phyloP scores from a whole-genome alignment of 108 stramenopile species.

The Parmales sp. region DNA sequence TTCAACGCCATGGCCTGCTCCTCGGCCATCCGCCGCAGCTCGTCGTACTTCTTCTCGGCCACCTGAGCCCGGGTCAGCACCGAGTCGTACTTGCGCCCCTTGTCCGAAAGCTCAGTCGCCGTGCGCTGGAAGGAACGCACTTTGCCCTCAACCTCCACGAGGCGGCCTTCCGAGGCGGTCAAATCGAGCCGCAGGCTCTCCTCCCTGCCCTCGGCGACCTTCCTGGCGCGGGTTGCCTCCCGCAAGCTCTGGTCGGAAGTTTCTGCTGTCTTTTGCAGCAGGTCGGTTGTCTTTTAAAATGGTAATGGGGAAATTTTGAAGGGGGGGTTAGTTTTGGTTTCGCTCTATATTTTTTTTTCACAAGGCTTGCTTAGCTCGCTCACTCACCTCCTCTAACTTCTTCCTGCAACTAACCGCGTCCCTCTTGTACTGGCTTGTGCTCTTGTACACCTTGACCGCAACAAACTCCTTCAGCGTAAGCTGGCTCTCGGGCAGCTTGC shows the following conservation, averaged over 20 bases:
- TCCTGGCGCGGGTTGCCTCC: background rate
- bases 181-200: constrained; percentile 10
- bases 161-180: background rate
- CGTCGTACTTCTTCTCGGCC: constrained; percentile 12
- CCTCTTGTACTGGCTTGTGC: background rate
- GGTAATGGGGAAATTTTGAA: too few relatives aligned
- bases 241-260: background rate
- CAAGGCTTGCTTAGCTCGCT: too few relatives aligned
- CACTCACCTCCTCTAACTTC: background rate
- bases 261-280: background rate
- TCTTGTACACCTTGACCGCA: background rate
- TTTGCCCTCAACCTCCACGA: constrained; percentile 5
- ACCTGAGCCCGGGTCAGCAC: background rate
- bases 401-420: background rate
- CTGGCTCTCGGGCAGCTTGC: background rate
- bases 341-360: too few relatives aligned
- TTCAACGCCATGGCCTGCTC: constrained; percentile 9
- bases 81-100: constrained; percentile 6
- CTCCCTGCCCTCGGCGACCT: constrained; percentile 7
- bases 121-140: constrained; percentile 6
- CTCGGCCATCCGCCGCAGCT: background rate
- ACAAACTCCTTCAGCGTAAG: constrained; percentile 10
- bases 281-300: too few relatives aligned
- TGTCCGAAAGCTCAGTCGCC: background rate
- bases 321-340: too few relatives aligned